phyloP scores from a whole-genome alignment of 1,139 yeast species.

The Spathaspora sp. region DNA sequence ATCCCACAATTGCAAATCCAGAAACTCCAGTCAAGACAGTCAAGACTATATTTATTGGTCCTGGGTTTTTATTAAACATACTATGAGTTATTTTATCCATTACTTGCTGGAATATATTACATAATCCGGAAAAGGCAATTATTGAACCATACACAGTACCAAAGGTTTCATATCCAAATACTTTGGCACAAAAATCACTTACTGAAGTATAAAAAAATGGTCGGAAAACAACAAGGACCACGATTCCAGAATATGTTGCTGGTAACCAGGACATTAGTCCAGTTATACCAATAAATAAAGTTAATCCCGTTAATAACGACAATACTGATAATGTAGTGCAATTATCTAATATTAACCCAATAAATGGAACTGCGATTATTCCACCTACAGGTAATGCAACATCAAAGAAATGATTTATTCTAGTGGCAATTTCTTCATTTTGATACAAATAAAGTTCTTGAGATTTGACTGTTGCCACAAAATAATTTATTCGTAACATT shows the following conservation, averaged over 20 bases:
- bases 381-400: slow-evolving; percentile 88
- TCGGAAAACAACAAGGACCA: slow-evolving; percentile 75
- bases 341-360: slow-evolving; percentile 79
- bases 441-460: slow-evolving; percentile 69
- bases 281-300: slow-evolving; percentile 62
- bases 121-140: slow-evolving; percentile 76
- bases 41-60: slow-evolving; percentile 65
- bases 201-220: slow-evolving; percentile 93
- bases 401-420: slow-evolving; percentile 75
- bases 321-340: slow-evolving; percentile 62
- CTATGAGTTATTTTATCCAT: slow-evolving; percentile 72
- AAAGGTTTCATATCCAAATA: slow-evolving; percentile 88
- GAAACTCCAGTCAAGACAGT: slow-evolving; percentile 52
- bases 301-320: slow-evolving; percentile 49
- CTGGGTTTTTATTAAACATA: slow-evolving; percentile 68
- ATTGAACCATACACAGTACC: slow-evolving; percentile 90
- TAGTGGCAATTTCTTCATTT: slow-evolving; percentile 51
- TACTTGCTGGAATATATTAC: slow-evolving; percentile 68
- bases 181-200: slow-evolving; percentile 87
- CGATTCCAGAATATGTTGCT: slow-evolving; percentile 60
- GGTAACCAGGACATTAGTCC: slow-evolving; percentile 60
- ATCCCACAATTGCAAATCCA: slow-evolving; percentile 53
- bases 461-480: slow-evolving; percentile 81
- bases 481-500: slow-evolving; percentile 88
- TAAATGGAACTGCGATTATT: slow-evolving; percentile 76